phyloP scores from a whole-genome alignment of 345 rosid genomes.

The Eucalyptus albens region DNA sequence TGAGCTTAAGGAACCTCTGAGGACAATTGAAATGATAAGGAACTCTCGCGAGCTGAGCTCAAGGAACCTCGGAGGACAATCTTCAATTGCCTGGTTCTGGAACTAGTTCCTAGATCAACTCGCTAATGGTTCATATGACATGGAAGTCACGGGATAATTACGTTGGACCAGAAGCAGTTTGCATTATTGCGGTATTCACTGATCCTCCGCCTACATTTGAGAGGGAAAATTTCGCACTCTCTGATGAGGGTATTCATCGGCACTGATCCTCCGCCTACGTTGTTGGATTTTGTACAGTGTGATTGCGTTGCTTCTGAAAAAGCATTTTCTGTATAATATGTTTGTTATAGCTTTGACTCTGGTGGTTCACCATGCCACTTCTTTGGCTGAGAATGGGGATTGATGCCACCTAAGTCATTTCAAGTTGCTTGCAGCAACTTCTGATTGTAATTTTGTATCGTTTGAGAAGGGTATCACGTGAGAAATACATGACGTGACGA shows the following conservation, averaged over 20 bases:
- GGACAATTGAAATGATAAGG: neutral
- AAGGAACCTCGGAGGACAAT: neutral
- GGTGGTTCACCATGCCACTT: neutral
- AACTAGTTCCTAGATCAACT: neutral
- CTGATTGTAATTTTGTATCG: neutral
- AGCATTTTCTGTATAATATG: neutral
- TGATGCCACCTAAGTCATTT: neutral
- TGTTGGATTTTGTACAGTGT: neutral
- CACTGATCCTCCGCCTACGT: neutral
- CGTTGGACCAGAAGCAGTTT: neutral
- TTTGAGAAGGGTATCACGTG: neutral
- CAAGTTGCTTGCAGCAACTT: neutral
- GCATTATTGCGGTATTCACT: neutral
- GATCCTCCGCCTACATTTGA: neutral
- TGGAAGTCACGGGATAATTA: neutral
- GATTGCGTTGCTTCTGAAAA: neutral
- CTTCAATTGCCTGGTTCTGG: neutral
- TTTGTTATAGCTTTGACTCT: neutral
- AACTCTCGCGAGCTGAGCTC: constrained; percentile 9
- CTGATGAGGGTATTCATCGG: neutral
- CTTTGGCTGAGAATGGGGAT: neutral
- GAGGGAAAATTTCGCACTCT: neutral
- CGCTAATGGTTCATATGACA: neutral
- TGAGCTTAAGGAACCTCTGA: neutral
- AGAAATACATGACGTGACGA: neutral